A percentile compares a stretch with the other conserved stretches of the same genome.
phyloP scores from a whole-genome alignment of 441 rosid species.

The Jatropha multifida region DNA sequence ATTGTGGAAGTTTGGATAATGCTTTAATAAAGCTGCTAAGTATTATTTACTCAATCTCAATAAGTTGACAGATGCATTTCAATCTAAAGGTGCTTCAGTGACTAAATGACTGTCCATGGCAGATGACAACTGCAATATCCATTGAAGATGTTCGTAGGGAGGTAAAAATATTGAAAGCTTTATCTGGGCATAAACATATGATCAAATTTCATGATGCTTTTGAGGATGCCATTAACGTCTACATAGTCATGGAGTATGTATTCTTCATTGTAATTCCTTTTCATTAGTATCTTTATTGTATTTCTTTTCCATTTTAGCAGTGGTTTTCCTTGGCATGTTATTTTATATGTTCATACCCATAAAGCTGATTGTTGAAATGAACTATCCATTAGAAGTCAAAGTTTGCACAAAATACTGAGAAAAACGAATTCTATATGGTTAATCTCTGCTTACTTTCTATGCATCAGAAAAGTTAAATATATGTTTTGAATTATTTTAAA shows the following conservation, averaged over 20 bases:
- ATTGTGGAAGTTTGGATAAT: constrained; percentile 51
- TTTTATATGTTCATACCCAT: neutral
- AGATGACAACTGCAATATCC: constrained; percentile 95
- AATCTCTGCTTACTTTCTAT: neutral
- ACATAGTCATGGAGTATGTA: constrained; percentile 97
- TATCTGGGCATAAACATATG: constrained; percentile 82
- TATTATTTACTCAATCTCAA: neutral
- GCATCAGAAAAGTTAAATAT: neutral
- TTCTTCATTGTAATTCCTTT: neutral
- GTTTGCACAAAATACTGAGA: neutral
- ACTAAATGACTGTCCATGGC: constrained; percentile 27
- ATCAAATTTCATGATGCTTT: constrained; percentile 83
- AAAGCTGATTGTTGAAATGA: neutral
- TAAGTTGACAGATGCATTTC: neutral
- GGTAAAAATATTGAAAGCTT: constrained; percentile 79
- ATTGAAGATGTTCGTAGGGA: constrained; percentile 96
- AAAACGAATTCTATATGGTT: neutral
- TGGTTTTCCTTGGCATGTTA: neutral
- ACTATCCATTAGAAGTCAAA: neutral
- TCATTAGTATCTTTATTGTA: neutral
- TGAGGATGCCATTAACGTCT: constrained; percentile 91
- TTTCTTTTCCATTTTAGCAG: neutral
- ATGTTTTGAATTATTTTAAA: constrained; percentile 6
- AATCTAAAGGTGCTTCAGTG: neutral
- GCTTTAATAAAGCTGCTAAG: constrained; percentile 15